A percentile compares a stretch with the other conserved stretches of the same genome.
phyloP scores from a whole-genome alignment of 2,329 filamentous ascomycete species.

The Nakataea oryzae region DNA sequence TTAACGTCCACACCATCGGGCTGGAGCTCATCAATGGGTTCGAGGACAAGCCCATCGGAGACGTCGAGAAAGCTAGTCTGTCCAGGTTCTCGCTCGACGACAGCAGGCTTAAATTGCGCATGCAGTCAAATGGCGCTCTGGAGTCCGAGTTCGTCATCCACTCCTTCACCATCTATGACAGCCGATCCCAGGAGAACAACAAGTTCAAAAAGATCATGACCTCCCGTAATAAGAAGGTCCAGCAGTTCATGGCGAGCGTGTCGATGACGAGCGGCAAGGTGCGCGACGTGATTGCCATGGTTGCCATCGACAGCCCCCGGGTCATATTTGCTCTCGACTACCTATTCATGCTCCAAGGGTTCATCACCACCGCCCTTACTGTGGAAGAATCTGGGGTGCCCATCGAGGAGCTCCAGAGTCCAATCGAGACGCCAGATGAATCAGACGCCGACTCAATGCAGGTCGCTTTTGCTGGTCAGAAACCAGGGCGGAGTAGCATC shows the following conservation, averaged over 20 bases:
- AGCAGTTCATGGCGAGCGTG: conserved; percentile 96
- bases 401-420: conserved; percentile 40
- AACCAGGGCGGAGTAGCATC: conserved; percentile 18
- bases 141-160: conserved; percentile 90
- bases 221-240: conserved; percentile 84
- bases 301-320: conserved; percentile 88
- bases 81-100: conserved; percentile 93
- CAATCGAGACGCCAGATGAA: conserved; percentile 45
- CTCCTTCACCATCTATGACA: conserved; percentile 91
- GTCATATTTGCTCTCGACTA: conserved; percentile 96
- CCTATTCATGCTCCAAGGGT: conserved; percentile 78
- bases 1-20: conserved; percentile 78
- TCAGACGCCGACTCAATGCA: conserved; percentile 50
- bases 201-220: conserved; percentile 99
- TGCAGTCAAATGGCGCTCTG: conserved; percentile 83
- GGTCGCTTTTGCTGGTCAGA: conserved; percentile 27
- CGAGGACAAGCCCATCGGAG: conserved; percentile 66
- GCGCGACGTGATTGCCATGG: conserved; percentile 74
- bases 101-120: conserved; percentile 81
- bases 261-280: conserved; percentile 83
- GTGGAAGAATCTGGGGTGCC: conserved; percentile 42
- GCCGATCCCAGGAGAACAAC: conserved; percentile 77
- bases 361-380: conserved; percentile 62
- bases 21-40: conserved; percentile 76
- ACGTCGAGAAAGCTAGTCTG: conserved; percentile 69